Conservation (phyloP, 1,139 yeast species). For the Kluyveromyces sp. region DNA sequence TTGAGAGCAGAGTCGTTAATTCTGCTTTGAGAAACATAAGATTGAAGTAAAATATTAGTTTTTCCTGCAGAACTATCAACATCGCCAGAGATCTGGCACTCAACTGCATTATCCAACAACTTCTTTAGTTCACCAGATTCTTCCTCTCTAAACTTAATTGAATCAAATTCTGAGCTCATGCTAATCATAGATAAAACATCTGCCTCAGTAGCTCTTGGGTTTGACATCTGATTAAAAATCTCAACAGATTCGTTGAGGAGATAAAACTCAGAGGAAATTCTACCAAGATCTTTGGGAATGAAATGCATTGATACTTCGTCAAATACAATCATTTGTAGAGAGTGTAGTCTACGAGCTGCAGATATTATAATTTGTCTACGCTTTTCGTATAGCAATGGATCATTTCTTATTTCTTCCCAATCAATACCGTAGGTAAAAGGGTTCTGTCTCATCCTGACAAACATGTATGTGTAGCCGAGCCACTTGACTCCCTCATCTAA, state of each 20-base stretch:
- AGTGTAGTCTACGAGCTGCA: constrained; percentile 78
- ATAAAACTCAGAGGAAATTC: constrained; percentile 93
- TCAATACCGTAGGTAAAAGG: constrained; percentile 92
- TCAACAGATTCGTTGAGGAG: constrained; percentile 80
- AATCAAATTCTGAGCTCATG: constrained; percentile 91
- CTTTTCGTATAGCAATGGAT: constrained; percentile 68
- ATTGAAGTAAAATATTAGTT: constrained; percentile 79
- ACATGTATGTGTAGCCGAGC: constrained; percentile 93
- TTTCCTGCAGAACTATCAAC: constrained; percentile 75
- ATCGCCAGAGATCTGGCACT: constrained; percentile 80
- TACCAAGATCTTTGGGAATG: constrained; percentile 80
- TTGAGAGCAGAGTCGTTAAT: constrained; percentile 74
- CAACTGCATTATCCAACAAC: constrained; percentile 53
- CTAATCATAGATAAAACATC: constrained; percentile 84
- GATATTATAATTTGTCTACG: constrained; percentile 67
- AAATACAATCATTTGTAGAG: constrained; percentile 85
- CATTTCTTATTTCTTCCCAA: constrained; percentile 78
- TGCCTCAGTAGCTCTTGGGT: constrained; percentile 84
- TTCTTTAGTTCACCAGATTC: constrained; percentile 67
- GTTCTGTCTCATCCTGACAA: constrained; percentile 88
- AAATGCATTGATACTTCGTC: constrained; percentile 81
- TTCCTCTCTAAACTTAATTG: constrained; percentile 81
- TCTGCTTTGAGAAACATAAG: constrained; percentile 70
- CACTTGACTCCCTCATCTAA: constrained; percentile 93
- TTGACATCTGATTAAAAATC: constrained; percentile 77